These are phyloP conservation scores for Meripilus lineatus DNA, from an alignment of 1,284 basidiomycete species.

Conservation along the genomic window DNA sequence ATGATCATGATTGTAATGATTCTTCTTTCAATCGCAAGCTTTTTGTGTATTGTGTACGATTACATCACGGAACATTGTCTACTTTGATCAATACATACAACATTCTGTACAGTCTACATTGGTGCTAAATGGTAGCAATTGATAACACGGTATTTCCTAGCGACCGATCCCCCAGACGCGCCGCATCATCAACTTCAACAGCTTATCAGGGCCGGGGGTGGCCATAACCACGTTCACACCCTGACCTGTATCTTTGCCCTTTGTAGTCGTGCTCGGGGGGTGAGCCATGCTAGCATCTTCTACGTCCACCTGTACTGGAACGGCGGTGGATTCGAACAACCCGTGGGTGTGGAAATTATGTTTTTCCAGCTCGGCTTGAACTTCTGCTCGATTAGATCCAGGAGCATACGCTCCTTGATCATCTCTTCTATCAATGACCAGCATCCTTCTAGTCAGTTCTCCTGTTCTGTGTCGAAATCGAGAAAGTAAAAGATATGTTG, in stretches of 20 bases:
- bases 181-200: slow-evolving; percentile 44
- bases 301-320: slow-evolving; percentile 50
- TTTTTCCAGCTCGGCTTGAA: slow-evolving; percentile 48
- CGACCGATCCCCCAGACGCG: slow-evolving; percentile 52
- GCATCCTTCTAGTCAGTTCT: slow-evolving; percentile 68
- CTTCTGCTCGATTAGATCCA: slow-evolving; percentile 56
- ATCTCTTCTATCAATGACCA: slow-evolving; percentile 66
- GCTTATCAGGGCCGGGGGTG: slow-evolving; percentile 51
- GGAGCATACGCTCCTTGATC: slow-evolving; percentile 54
- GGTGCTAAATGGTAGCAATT: no score
- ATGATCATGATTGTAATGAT: not conserved
- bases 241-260: slow-evolving; percentile 8
- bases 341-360: slow-evolving; percentile 29
- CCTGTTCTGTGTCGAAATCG: slow-evolving; percentile 28
- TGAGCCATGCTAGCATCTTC: slow-evolving; percentile 28
- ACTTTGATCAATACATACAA: no score
- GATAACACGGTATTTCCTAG: slow-evolving; percentile 5
- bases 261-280: slow-evolving; percentile 6
- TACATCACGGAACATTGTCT: no score
- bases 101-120: no score
- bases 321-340: slow-evolving; percentile 41
- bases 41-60: not conserved
- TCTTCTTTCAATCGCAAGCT: not conserved
- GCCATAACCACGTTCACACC: slow-evolving; percentile 50
- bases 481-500: not conserved